Percentiles rank a stretch among this genome's conserved stretches.
These are phyloP conservation scores for Colletotrichum phormii DNA, from an alignment of 2,329 filamentous ascomycete species.

Conservation along the genomic window DNA sequence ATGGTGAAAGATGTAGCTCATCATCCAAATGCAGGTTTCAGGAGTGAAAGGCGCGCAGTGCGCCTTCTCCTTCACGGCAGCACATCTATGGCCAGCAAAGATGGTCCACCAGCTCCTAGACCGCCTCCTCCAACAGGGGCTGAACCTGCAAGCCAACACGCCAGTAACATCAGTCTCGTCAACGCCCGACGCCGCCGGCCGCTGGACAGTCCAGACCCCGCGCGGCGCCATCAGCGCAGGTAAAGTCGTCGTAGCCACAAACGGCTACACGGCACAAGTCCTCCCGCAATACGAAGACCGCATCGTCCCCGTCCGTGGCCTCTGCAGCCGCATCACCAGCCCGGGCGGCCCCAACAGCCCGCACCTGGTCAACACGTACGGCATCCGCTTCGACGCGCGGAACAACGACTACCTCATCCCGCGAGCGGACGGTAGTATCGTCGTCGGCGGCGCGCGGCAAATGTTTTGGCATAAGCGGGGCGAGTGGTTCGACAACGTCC, in stretches of 20 bases:
- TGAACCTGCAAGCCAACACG: conserved; percentile 36
- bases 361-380: conserved; percentile 64
- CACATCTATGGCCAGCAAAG: conserved; percentile 1
- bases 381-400: conserved; percentile 65
- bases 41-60: conserved; percentile 5
- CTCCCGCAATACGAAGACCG: conserved; percentile 42
- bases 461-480: conserved; percentile 46
- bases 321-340: conserved; percentile 35
- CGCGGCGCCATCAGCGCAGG: conserved; percentile 38
- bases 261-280: conserved; percentile 41
- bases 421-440: conserved; percentile 55
- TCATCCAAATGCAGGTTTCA: neutral
- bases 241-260: conserved; percentile 45
- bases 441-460: conserved; percentile 45
- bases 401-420: conserved; percentile 77
- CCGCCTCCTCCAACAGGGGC: neutral
- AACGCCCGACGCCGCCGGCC: conserved; percentile 1
- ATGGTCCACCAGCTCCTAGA: neutral
- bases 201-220: conserved; percentile 31
- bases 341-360: conserved; percentile 43
- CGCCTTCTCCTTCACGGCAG: conserved; percentile 1
- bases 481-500: conserved; percentile 57
- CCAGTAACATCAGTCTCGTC: conserved; percentile 9
- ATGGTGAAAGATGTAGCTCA: neutral
- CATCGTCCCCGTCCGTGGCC: conserved; percentile 40